Evolutionary conservation across 768 basidiomycete species (phyloP), one percentile per base, ranked within the genome.

Genomic region (Cantharellus anzutake): DNA sequence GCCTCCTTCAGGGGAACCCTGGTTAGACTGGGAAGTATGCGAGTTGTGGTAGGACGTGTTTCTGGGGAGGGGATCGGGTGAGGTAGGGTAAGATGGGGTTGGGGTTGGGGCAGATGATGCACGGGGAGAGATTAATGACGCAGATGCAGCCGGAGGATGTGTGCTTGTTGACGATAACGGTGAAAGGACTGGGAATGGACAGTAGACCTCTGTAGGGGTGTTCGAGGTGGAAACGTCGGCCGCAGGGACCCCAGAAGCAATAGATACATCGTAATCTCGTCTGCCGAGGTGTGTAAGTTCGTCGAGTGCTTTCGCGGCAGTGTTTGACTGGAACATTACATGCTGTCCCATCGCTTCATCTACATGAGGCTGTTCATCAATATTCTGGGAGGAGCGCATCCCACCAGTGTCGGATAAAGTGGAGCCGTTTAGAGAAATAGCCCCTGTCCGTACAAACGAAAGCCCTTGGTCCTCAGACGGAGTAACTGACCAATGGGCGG

Each of bases 361-460:
- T 11, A 48, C 29, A 48, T 11, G 44, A 29, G 29, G 11, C 44
- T 11, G 29, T 11, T 11, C 44, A 48, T 29, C 44, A 11, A 48
- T 11, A 11, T 48, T 48, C 29, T 48, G 44, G 44, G 11, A 48
- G 44, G 29, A 48, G 60, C n/a, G n/a, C 7, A 61, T 35, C 61
- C 20, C 4, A 35, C 14, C 0, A 65, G 62, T 62, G 70, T 71
- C 60, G 66, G 68, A 66, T 41, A 68, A 68, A 62, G 65, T 70
- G 65, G 66, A 69, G 62, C 64, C 57, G 1, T 59, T 60, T 4
- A 44, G 51, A 44, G 41, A 38, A 3, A 61, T 41, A 60, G 62
- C 16, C 56, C 11, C 14, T 4, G 59, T 41, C 29, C 16, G 39
- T 16, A 40, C 7, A 11, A 7, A 55, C 14, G 38, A 7, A 55